Percentiles rank a stretch among this genome's conserved stretches.
phyloP scores from a whole-genome alignment of 345 rosid genomes.

The Dipteronia dyeriana region DNA sequence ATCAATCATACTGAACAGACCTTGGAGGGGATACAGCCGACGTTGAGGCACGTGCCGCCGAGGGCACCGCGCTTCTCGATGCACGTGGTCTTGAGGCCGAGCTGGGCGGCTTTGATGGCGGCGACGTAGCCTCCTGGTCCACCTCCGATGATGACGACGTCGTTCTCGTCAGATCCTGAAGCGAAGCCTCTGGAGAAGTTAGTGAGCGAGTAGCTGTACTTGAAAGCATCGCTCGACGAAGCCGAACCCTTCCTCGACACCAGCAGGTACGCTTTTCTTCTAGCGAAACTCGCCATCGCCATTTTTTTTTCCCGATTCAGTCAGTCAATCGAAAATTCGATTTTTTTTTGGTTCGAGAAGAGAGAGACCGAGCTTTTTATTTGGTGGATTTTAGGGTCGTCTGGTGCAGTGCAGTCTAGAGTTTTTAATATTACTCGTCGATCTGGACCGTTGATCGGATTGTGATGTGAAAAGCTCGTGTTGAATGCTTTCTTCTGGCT shows the following conservation, averaged over 20 bases:
- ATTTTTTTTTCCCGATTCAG: conserved; percentile 29
- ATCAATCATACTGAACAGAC: conserved; percentile 30
- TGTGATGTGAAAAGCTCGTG: neutral
- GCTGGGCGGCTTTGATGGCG: conserved; percentile 98
- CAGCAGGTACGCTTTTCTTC: conserved; percentile 67
- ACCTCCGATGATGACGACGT: conserved; percentile 93
- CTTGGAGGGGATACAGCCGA: conserved; percentile 99
- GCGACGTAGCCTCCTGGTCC: conserved; percentile 99
- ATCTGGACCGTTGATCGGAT: conserved; percentile 14
- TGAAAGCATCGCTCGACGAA: conserved; percentile 49
- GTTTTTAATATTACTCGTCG: neutral
- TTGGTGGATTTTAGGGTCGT: neutral
- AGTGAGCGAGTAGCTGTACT: conserved; percentile 54
- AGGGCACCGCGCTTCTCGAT: conserved; percentile 96
- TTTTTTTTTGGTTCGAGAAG: neutral
- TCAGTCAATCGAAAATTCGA: neutral
- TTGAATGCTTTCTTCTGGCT: neutral
- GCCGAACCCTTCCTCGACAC: conserved; percentile 50
- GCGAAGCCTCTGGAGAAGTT: conserved; percentile 69
- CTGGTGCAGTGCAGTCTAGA: neutral
- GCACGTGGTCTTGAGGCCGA: conserved; percentile 95
- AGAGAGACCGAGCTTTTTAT: conserved; percentile 9
- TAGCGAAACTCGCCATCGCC: conserved; percentile 89
- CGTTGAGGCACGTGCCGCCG: conserved; percentile 99
- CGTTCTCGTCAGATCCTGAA: conserved; percentile 89